Percentiles rank a stretch among this genome's conserved stretches.
Evolutionary conservation across 805 yeast species (phyloP).

Genomic region (Danielia oregonensis): DNA sequence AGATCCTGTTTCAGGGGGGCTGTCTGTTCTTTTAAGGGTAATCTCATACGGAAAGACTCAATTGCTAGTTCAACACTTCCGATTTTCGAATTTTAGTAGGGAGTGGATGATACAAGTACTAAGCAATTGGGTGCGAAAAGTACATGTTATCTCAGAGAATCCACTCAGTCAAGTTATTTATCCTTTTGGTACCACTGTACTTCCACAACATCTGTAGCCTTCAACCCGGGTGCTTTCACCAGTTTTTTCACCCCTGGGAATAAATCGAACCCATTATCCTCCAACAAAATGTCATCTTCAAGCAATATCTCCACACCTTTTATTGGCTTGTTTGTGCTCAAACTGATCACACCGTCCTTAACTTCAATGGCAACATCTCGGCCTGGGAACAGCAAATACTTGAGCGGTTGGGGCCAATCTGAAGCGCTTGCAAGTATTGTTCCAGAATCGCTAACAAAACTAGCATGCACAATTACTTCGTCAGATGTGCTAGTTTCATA

Average conservation of each 20-base stretch:
- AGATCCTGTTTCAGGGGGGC: no score
- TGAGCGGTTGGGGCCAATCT: constrained; percentile 52
- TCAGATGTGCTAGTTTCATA: constrained; percentile 11
- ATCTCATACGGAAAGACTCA: no score
- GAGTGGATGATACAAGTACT: no score
- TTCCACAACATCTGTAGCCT: constrained; percentile 12
- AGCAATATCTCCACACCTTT: constrained; percentile 41
- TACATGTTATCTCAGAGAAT: no score
- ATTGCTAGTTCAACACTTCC: no score
- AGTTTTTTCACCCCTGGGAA: constrained; percentile 33
- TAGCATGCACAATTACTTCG: constrained; percentile 14
- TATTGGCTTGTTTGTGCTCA: constrained; percentile 34
- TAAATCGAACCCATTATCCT: constrained; percentile 48
- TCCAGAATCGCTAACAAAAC: constrained; percentile 12
- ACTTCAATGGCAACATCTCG: constrained; percentile 20
- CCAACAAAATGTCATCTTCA: constrained; percentile 23
- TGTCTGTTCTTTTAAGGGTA: no score
- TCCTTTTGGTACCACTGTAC: constrained; percentile 17
- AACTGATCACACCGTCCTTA: constrained; percentile 19
- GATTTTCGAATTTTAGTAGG: no score
- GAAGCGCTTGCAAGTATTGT: constrained; percentile 27
- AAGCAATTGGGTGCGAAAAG: no score
- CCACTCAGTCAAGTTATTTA: no score
- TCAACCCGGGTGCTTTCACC: constrained; percentile 15
- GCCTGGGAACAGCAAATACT: constrained; percentile 32